phyloP scores from a whole-genome alignment of 257 asterid species.

The Fraxinus anomala region DNA sequence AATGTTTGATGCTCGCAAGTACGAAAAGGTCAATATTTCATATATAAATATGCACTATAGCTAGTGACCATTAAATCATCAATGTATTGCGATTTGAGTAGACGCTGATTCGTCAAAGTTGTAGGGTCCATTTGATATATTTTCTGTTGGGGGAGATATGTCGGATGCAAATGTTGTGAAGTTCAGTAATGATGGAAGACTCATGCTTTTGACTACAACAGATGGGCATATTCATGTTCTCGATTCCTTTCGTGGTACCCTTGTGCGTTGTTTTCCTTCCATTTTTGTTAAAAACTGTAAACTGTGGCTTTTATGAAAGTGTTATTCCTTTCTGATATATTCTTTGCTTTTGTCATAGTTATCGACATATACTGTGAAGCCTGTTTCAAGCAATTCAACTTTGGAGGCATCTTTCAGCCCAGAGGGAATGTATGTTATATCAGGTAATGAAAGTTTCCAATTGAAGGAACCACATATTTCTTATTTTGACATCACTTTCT shows the following conservation, averaged over 20 bases:
- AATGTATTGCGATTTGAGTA: constrained; percentile 17
- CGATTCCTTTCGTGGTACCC: constrained; percentile 88
- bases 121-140: constrained; percentile 93
- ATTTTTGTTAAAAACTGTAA: background rate
- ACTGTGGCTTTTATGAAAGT: constrained; percentile 13
- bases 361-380: constrained; percentile 76
- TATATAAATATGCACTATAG: constrained; percentile 25
- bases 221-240: constrained; percentile 87
- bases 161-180: constrained; percentile 91
- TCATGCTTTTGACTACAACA: constrained; percentile 85
- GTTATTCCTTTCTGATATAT: constrained; percentile 17
- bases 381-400: constrained; percentile 74
- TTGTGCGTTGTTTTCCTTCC: constrained; percentile 51
- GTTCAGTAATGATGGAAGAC: constrained; percentile 92
- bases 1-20: constrained; percentile 92
- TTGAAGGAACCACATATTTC: background rate
- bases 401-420: constrained; percentile 98
- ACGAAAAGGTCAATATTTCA: constrained; percentile 66
- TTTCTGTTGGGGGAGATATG: constrained; percentile 81
- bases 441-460: constrained; percentile 55
- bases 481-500: constrained; percentile 13
- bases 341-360: constrained; percentile 44
- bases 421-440: constrained; percentile 84
- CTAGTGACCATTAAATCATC: constrained; percentile 12
- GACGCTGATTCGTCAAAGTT: constrained; percentile 34